Percentiles rank a stretch among this genome's conserved stretches.
Conservation (phyloP, 2,329 filamentous ascomycete species). For the Aspergillus flavus region DNA sequence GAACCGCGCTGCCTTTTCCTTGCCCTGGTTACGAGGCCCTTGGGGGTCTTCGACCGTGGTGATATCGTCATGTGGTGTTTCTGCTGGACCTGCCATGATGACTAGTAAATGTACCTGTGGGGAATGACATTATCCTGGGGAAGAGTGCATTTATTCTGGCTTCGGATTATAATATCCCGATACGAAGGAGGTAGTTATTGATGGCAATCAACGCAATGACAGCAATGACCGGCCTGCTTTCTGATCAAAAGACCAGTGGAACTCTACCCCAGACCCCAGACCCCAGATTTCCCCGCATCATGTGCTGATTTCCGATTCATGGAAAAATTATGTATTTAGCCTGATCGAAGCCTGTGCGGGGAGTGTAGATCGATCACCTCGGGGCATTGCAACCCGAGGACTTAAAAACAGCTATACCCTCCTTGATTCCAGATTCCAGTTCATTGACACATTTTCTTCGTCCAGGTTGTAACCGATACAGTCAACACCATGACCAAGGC, state of each 20-base stretch:
- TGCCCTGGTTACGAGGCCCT: background rate
- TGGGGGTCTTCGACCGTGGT: slow-evolving; percentile 5
- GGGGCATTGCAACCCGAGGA: background rate
- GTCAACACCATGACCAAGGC: background rate
- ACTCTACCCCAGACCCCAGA: background rate
- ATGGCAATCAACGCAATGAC: background rate
- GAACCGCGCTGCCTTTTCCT: slow-evolving; percentile 17
- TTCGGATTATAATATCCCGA: background rate
- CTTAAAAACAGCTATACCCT: background rate
- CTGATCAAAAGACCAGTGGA: background rate
- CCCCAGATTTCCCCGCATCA: background rate
- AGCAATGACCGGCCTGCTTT: background rate
- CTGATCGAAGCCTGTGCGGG: background rate
- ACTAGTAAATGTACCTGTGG: background rate
- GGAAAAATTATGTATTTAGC: background rate
- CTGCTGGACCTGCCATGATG: background rate
- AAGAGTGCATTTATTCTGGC: background rate
- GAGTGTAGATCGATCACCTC: background rate
- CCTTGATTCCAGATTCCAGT: background rate
- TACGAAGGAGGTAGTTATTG: background rate
- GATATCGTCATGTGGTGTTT: slow-evolving; percentile 11
- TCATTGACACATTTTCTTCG: too few species aligned
- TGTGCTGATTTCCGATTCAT: background rate
- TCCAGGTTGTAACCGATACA: background rate
- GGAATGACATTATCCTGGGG: background rate